Conservation (phyloP, 805 yeast species). For the Yarrowia bubula region DNA sequence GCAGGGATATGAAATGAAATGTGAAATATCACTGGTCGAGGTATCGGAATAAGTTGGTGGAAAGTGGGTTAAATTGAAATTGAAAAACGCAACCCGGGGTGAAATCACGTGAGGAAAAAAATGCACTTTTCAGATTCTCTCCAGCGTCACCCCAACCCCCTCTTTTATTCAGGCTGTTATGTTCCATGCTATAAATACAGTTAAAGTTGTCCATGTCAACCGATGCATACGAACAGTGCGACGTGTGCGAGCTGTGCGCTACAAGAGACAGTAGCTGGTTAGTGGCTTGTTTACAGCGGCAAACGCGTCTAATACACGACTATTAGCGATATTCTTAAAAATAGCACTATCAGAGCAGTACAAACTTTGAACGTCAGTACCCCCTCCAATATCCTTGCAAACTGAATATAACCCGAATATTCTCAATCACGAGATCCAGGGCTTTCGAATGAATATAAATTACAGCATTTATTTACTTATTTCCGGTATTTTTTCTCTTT, state of each 20-base stretch:
- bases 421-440: too few relatives aligned
- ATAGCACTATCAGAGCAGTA: too few relatives aligned
- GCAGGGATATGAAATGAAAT: too few relatives aligned
- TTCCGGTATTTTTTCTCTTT: background rate
- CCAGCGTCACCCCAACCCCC: background rate
- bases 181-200: background rate
- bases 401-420: too few relatives aligned
- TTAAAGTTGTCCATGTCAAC: background rate
- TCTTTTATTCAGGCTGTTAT: too few relatives aligned
- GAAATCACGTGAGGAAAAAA: too few relatives aligned
- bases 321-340: background rate
- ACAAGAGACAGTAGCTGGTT: background rate
- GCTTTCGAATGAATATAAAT: too few relatives aligned
- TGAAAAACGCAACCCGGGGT: background rate
- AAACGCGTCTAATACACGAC: background rate
- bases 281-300: too few relatives aligned
- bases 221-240: constrained; percentile 16
- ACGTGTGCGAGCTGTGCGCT: background rate
- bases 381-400: too few relatives aligned
- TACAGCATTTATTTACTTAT: too few relatives aligned
- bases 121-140: background rate
- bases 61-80: background rate
- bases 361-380: too few relatives aligned
- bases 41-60: too few relatives aligned
- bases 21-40: background rate